A percentile compares a stretch with the other conserved stretches of the same genome.
phyloP scores from a whole-genome alignment of 192 early-diverging fungal species.

The Coemansia sp. region DNA sequence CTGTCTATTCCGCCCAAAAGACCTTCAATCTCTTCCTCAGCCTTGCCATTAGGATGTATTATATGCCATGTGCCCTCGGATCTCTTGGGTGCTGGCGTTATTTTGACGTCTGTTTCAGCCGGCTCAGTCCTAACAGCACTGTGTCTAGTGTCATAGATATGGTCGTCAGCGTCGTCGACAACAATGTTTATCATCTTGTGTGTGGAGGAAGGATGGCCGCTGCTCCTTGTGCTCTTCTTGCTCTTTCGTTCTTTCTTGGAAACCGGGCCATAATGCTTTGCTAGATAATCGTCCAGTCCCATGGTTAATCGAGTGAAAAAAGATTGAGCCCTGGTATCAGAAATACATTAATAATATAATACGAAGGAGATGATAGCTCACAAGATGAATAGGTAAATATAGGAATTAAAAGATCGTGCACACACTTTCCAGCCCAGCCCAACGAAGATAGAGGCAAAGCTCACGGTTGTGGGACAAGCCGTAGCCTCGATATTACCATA shows the following conservation, averaged over 20 bases:
- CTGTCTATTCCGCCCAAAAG: constrained; percentile 6
- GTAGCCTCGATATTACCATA: not conserved
- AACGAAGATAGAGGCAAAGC: not conserved
- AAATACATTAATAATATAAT: not conserved
- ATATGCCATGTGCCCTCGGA: constrained; percentile 26
- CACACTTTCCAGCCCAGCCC: not conserved
- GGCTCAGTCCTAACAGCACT: not conserved
- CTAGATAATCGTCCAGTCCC: constrained; percentile 46
- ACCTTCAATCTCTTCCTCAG: constrained; percentile 3
- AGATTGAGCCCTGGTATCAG: not conserved
- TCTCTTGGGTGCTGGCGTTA: constrained; percentile 7
- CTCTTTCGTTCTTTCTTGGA: constrained; percentile 17
- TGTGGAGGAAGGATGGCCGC: not conserved
- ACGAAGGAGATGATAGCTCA: not conserved
- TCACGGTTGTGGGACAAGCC: not conserved
- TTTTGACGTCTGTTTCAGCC: not conserved
- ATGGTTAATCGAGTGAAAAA: not conserved
- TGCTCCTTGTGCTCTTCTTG: constrained; percentile 15
- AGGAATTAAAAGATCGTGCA: too few species aligned
- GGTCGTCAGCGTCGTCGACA: constrained; percentile 34
- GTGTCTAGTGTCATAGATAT: not conserved
- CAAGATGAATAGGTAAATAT: too few species aligned
- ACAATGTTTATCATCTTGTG: constrained; percentile 20
- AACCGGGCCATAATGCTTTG: constrained; percentile 44
- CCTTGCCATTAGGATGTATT: not conserved